A percentile compares a stretch with the other conserved stretches of the same genome.
Evolutionary conservation across 129 eudicot species (phyloP).

Genomic region (Heracleum sosnowskyi): DNA sequence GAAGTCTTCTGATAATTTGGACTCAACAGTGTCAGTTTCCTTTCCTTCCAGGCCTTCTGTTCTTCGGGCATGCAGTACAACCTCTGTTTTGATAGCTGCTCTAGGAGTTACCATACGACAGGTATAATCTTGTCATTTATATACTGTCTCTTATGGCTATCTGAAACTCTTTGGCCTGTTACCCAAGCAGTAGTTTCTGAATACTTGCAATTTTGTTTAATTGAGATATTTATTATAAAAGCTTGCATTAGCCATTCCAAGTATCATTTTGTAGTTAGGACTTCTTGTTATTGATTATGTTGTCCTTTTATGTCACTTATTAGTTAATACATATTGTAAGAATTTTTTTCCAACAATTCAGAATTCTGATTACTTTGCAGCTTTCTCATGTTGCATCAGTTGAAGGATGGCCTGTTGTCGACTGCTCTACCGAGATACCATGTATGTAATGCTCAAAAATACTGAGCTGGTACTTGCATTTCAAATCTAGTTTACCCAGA

Average conservation of each 20-base stretch:
- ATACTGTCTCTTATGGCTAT: background rate
- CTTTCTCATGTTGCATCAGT: constrained; percentile 74
- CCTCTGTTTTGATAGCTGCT: constrained; percentile 60
- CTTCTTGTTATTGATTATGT: background rate
- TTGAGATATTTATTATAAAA: background rate
- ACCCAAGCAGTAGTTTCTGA: background rate
- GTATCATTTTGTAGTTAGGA: background rate
- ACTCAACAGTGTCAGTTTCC: constrained; percentile 22
- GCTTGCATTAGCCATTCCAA: background rate
- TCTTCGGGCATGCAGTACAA: constrained; percentile 75
- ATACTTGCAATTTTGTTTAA: background rate
- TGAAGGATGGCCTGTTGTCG: constrained; percentile 64
- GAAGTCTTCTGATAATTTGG: constrained; percentile 25
- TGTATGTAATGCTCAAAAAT: constrained; percentile 33
- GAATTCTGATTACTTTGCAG: constrained; percentile 29
- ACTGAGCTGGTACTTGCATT: background rate
- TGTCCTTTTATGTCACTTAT: background rate
- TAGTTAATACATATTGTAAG: background rate
- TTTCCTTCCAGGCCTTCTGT: constrained; percentile 67
- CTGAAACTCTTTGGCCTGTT: background rate
- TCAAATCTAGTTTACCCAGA: background rate
- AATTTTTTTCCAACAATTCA: background rate
- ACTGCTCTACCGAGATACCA: constrained; percentile 57
- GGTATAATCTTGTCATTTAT: constrained; percentile 32
- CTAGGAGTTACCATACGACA: constrained; percentile 63